These are phyloP conservation scores for Silene coronaria DNA, from an alignment of 179 eudicot species.

Conservation along the genomic window DNA sequence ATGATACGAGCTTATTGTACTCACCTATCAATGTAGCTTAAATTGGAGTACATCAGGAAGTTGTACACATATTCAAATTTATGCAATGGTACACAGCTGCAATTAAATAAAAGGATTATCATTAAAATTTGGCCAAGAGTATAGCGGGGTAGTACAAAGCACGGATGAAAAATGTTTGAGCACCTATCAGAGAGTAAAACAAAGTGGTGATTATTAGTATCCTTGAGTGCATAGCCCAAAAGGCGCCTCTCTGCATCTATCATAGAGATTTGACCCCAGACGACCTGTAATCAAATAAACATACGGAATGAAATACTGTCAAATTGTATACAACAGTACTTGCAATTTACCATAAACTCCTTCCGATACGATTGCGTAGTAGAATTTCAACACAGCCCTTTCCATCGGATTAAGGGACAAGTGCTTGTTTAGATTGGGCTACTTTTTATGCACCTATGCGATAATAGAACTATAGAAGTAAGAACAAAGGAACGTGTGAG, in stretches of 20 bases:
- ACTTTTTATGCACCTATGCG: too few relatives aligned
- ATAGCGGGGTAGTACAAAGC: neutral
- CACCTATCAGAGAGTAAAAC: constrained; percentile 94
- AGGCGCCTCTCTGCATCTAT: constrained; percentile 92
- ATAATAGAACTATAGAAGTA: too few relatives aligned
- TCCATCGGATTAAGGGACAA: neutral
- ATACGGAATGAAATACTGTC: neutral
- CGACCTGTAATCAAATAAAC: constrained; percentile 48
- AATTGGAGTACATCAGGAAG: constrained; percentile 74
- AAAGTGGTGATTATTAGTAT: constrained; percentile 81
- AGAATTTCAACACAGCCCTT: neutral
- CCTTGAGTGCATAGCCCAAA: constrained; percentile 74
- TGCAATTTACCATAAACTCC: neutral
- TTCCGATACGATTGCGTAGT: neutral
- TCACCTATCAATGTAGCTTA: constrained; percentile 87
- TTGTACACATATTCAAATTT: constrained; percentile 73
- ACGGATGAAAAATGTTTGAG: neutral
- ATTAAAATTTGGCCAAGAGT: neutral
- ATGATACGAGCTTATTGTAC: constrained; percentile 8
- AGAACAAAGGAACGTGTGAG: too few relatives aligned
- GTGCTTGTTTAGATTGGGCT: too few relatives aligned
- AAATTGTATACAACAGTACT: neutral
- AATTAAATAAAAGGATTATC: constrained; percentile 16
- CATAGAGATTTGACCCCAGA: constrained; percentile 94
- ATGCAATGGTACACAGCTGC: constrained; percentile 91